Evolutionary conservation across 2,329 filamentous ascomycete genomes (phyloP).

Genomic region (Ophiostoma sp.): DNA sequence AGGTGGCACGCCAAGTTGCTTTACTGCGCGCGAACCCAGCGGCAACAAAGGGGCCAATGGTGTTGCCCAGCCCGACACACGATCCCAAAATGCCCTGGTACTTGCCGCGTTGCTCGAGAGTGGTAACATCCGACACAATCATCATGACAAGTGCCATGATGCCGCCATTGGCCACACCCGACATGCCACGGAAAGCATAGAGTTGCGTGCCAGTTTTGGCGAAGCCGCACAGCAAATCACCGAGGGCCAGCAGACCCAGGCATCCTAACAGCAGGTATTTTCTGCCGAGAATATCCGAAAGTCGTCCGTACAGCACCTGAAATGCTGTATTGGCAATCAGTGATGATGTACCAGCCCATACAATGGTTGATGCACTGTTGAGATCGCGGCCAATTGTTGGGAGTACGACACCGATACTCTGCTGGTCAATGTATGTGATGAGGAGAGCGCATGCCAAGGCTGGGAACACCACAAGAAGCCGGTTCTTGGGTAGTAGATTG

Average conservation of each 20-base stretch:
- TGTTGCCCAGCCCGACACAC: constrained; percentile 45
- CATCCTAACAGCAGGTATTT: constrained; percentile 59
- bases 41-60: constrained; percentile 46
- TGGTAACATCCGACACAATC: constrained; percentile 61
- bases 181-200: constrained; percentile 60
- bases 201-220: constrained; percentile 58
- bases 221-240: constrained; percentile 61
- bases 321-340: constrained; percentile 62
- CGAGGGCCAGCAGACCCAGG: constrained; percentile 53
- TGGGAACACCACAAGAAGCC: constrained; percentile 53
- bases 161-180: constrained; percentile 62
- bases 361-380: constrained; percentile 50
- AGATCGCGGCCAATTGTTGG: constrained; percentile 50
- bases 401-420: constrained; percentile 52
- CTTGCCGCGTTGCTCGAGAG: constrained; percentile 58
- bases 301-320: constrained; percentile 62
- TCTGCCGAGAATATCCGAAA: constrained; percentile 63
- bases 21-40: constrained; percentile 39
- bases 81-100: constrained; percentile 49
- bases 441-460: constrained; percentile 54
- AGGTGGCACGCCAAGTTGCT: constrained; percentile 45
- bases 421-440: constrained; percentile 60
- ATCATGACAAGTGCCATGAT: constrained; percentile 61
- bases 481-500: constrained; percentile 55
- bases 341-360: constrained; percentile 56